phyloP scores from a whole-genome alignment of 2,329 filamentous ascomycete species.

The Hypoxylon sp. region DNA sequence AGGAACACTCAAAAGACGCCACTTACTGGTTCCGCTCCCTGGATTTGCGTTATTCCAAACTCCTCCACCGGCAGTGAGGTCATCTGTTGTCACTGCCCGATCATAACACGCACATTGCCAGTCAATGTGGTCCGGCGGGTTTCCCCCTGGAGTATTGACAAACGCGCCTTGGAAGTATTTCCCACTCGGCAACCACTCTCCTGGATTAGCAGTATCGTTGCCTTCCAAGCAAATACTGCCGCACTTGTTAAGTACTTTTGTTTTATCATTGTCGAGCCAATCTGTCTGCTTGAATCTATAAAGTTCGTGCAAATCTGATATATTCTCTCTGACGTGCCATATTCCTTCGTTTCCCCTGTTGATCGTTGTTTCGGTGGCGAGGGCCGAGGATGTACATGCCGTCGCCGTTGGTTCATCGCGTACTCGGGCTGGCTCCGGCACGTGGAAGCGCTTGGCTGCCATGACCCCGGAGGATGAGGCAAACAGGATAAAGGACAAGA shows the following conservation, averaged over 20 bases:
- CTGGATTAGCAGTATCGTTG: constrained; percentile 42
- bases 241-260: constrained; percentile 40
- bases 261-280: constrained; percentile 45
- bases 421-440: constrained; percentile 40
- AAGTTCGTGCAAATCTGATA: constrained; percentile 39
- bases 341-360: constrained; percentile 44
- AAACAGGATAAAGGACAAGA: constrained; percentile 22
- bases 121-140: constrained; percentile 39
- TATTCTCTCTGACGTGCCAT: constrained; percentile 40
- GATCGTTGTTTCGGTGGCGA: constrained; percentile 41
- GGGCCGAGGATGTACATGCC: constrained; percentile 40
- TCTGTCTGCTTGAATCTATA: constrained; percentile 41
- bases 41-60: constrained; percentile 47
- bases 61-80: constrained; percentile 37
- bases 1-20: not conserved
- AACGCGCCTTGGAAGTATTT: constrained; percentile 44
- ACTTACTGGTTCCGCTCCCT: constrained; percentile 45
- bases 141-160: constrained; percentile 45
- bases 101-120: constrained; percentile 47
- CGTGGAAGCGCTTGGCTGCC: constrained; percentile 34
- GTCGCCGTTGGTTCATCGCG: constrained; percentile 36
- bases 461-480: constrained; percentile 25
- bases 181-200: constrained; percentile 41
- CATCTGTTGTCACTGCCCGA: constrained; percentile 32
- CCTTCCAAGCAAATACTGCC: constrained; percentile 42